Percentiles rank a stretch among this genome's conserved stretches.
phyloP scores from a whole-genome alignment of 306 rosid genomes.

The Quercus robur region DNA sequence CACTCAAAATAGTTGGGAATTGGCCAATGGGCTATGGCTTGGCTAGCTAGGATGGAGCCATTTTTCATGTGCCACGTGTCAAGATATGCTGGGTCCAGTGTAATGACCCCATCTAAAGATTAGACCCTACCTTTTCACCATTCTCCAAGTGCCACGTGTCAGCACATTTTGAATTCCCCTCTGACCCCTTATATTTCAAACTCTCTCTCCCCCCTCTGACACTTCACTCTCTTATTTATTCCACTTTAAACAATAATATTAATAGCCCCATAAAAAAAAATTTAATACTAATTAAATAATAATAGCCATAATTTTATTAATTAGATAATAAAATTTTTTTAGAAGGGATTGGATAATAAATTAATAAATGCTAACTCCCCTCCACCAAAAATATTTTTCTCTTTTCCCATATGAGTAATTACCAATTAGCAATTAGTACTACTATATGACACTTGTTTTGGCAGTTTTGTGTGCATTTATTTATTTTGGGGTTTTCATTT shows the following conservation, averaged over 20 bases:
- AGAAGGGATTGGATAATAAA: not conserved
- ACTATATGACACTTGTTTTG: not conserved
- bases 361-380: not conserved
- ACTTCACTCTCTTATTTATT: slow-evolving; percentile 12
- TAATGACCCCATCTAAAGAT: not conserved
- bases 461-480: not conserved
- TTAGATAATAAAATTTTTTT: too few species aligned
- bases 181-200: not conserved
- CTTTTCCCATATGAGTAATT: not conserved
- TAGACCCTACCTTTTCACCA: not conserved
- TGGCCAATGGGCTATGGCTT: too few species aligned
- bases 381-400: not conserved
- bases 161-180: not conserved
- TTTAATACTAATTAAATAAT: too few species aligned
- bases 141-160: slow-evolving; percentile 6
- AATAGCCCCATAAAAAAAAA: not conserved
- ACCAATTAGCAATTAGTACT: too few species aligned
- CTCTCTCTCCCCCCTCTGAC: not conserved
- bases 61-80: too few species aligned
- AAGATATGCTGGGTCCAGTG: not conserved
- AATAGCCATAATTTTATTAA: too few species aligned
- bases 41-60: too few species aligned
- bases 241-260: not conserved
- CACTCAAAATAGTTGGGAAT: too few species aligned
- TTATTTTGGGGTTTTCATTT: not conserved